These are phyloP conservation scores for Amylocystis lapponica DNA, from an alignment of 768 basidiomycete species.

Conservation along the genomic window DNA sequence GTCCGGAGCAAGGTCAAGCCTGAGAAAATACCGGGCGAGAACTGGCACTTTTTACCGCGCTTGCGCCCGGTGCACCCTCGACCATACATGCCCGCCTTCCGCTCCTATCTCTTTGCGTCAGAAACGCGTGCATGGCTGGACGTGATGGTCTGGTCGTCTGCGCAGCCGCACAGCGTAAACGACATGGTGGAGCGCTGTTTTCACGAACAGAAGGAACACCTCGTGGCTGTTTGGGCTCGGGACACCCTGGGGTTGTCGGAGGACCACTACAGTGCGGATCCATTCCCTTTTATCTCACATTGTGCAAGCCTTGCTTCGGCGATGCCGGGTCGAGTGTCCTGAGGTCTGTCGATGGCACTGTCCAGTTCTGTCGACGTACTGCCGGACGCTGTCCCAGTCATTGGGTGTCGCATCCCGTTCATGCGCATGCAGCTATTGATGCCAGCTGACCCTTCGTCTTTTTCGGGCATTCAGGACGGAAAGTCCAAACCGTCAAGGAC, in stretches of 20 bases:
- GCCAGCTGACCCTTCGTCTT: too few relatives aligned
- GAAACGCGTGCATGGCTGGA: conserved; percentile 65
- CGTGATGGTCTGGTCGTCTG: conserved; percentile 87
- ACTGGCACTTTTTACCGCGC: conserved; percentile 12
- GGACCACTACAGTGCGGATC: conserved; percentile 61
- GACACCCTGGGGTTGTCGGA: conserved; percentile 66
- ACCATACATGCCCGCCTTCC: conserved; percentile 61
- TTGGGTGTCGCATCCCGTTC: too few relatives aligned
- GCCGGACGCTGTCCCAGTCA: too few relatives aligned
- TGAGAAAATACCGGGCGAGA: background rate
- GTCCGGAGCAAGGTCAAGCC: conserved; percentile 15
- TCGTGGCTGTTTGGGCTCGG: conserved; percentile 73
- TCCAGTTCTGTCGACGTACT: background rate
- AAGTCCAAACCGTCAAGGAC: conserved; percentile 65
- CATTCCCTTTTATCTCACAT: conserved; percentile 1
- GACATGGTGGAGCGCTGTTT: conserved; percentile 71
- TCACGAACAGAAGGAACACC: conserved; percentile 30
- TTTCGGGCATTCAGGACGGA: conserved; percentile 21
- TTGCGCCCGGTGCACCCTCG: conserved; percentile 47
- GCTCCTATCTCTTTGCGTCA: conserved; percentile 56
- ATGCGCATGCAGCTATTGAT: conserved; percentile 17
- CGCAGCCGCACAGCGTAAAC: conserved; percentile 71
- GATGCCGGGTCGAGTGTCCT: too few relatives aligned
- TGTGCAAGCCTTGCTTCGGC: conserved; percentile 10
- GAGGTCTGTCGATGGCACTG: background rate